These are phyloP conservation scores for Penicillium decumbens DNA, from an alignment of 2,329 filamentous ascomycete genomes.

Conservation along the genomic window DNA sequence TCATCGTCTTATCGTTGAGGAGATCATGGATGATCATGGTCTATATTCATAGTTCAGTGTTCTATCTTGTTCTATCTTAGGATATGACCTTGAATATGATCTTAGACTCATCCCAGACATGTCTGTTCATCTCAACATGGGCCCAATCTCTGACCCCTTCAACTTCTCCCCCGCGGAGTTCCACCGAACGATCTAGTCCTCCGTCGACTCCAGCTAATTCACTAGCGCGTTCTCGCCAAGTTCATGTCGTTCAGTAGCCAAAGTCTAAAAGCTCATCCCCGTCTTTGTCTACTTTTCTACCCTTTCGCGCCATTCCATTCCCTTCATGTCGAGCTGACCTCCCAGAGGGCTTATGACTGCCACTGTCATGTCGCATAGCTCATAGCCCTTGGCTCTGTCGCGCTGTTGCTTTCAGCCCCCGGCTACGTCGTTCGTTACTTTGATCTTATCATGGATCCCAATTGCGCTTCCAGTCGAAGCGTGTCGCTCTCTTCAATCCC, in stretches of 20 bases:
- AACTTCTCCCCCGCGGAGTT: neutral
- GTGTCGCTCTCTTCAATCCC: conserved; percentile 3
- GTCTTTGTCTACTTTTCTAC: neutral
- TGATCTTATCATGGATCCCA: conserved; percentile 8
- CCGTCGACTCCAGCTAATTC: conserved; percentile 4
- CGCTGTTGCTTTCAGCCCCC: conserved; percentile 6
- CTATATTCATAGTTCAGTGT: no score
- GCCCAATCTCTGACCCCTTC: no score
- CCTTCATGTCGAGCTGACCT: neutral
- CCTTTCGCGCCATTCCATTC: neutral
- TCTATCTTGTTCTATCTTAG: no score
- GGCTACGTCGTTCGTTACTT: conserved; percentile 13
- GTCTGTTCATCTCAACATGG: no score
- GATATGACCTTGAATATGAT: no score
- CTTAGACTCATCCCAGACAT: no score
- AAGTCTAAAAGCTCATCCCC: conserved; percentile 1
- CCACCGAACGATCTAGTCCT: conserved; percentile 26
- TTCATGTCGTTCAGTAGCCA: conserved; percentile 1
- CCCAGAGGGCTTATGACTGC: neutral
- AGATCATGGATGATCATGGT: no score
- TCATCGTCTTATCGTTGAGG: no score
- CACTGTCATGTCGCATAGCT: conserved; percentile 9
- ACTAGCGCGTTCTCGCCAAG: conserved; percentile 17
- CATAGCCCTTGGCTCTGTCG: conserved; percentile 2
- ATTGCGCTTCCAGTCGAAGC: neutral